Conservation (phyloP, 2,329 filamentous ascomycete genomes). For the Fusarium multiceps region DNA sequence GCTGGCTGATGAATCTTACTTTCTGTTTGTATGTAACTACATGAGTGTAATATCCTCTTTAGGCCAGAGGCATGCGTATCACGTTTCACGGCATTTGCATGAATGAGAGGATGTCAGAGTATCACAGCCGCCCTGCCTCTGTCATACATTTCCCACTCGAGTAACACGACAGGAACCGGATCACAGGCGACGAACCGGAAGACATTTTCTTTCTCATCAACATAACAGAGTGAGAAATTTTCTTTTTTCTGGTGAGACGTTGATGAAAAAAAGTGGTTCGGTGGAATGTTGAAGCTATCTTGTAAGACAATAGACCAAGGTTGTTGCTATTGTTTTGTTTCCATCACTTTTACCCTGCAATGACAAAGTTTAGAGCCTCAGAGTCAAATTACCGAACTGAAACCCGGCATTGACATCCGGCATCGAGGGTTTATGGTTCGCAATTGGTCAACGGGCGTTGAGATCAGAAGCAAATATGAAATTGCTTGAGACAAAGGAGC, state of each 20-base stretch:
- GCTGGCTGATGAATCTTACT: slow-evolving; percentile 8
- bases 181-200: slow-evolving; percentile 30
- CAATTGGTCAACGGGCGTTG: slow-evolving; percentile 2
- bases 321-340: slow-evolving; percentile 23
- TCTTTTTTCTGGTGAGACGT: slow-evolving; percentile 28
- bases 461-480: slow-evolving; percentile 12
- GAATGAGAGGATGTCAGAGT: slow-evolving; percentile 8
- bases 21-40: not conserved
- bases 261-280: slow-evolving; percentile 15
- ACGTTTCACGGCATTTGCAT: slow-evolving; percentile 31
- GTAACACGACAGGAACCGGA: slow-evolving; percentile 30
- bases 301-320: slow-evolving; percentile 26
- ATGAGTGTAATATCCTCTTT: slow-evolving; percentile 10
- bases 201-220: not conserved
- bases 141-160: slow-evolving; percentile 9
- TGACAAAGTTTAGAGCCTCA: slow-evolving; percentile 23
- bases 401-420: slow-evolving; percentile 5
- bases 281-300: slow-evolving; percentile 1
- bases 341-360: slow-evolving; percentile 21
- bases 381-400: slow-evolving; percentile 12
- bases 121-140: slow-evolving; percentile 33
- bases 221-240: not conserved
- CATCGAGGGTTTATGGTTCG: not conserved
- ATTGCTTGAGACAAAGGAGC: slow-evolving; percentile 7
- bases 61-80: slow-evolving; percentile 21